phyloP scores from a whole-genome alignment of 208 protist genomes.

The Wallacemonas sp. region DNA sequence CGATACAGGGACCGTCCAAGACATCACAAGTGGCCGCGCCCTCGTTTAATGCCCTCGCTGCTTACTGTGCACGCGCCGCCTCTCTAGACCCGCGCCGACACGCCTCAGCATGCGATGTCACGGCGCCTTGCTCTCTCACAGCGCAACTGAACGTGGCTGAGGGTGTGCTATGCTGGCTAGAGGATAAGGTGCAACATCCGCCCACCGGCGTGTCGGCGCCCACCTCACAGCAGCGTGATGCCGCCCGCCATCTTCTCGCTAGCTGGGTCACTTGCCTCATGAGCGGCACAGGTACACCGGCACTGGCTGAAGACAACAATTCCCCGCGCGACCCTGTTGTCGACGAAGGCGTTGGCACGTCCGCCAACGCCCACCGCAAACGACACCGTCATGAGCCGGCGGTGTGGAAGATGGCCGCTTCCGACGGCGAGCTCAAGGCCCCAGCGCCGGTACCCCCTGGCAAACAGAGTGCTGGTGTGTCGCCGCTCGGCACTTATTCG shows the following conservation, averaged over 20 bases:
- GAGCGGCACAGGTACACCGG: background rate
- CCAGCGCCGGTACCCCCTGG: background rate
- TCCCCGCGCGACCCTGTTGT: background rate
- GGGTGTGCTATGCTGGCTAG: conserved; percentile 23
- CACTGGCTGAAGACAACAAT: background rate
- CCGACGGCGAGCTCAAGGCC: too few species aligned
- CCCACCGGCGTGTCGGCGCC: too few species aligned
- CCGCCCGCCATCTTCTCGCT: conserved; percentile 13
- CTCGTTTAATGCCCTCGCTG: background rate
- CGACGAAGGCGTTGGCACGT: background rate
- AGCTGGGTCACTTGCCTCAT: conserved; percentile 10
- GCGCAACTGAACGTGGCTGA: background rate
- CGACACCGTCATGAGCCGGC: background rate
- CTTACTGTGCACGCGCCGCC: background rate
- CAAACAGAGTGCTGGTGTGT: conserved; percentile 2
- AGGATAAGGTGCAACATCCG: too few species aligned
- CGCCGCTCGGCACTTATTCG: background rate
- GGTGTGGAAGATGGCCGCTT: too few species aligned
- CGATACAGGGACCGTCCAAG: background rate
- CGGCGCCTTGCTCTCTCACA: background rate
- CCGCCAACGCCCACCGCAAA: background rate
- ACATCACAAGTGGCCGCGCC: background rate
- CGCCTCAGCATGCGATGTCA: too few species aligned
- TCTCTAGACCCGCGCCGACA: too few species aligned
- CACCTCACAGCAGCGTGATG: background rate